These are phyloP conservation scores for Nakazawaea ambrosiae DNA, from an alignment of 805 yeast species.

Conservation along the genomic window DNA sequence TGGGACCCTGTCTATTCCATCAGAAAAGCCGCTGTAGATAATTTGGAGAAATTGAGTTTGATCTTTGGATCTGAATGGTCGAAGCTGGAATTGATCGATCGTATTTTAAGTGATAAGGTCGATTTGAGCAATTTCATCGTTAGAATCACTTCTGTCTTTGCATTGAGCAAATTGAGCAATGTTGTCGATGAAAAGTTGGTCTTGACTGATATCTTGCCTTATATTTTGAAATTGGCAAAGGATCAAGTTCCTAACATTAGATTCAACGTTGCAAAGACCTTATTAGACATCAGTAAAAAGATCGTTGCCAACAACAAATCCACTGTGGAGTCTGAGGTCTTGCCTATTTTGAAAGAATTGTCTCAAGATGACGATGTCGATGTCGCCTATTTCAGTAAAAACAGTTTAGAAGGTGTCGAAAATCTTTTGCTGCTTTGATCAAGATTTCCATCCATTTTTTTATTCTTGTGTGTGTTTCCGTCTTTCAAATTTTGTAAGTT, in stretches of 20 bases:
- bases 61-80: constrained; percentile 96
- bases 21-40: constrained; percentile 90
- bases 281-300: constrained; percentile 52
- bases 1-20: constrained; percentile 98
- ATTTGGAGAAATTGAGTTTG: constrained; percentile 69
- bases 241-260: constrained; percentile 94
- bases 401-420: constrained; percentile 42
- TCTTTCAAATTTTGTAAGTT: too few species aligned
- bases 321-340: constrained; percentile 43
- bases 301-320: constrained; percentile 26
- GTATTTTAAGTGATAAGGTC: constrained; percentile 46
- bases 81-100: constrained; percentile 69
- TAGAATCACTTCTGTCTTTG: constrained; percentile 85
- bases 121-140: constrained; percentile 68
- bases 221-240: constrained; percentile 57
- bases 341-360: constrained; percentile 61
- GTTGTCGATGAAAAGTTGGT: constrained; percentile 57
- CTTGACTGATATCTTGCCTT: constrained; percentile 67
- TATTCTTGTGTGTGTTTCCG: too few species aligned
- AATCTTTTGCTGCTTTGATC: constrained; percentile 4
- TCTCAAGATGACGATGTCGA: constrained; percentile 75
- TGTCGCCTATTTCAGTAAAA: constrained; percentile 77
- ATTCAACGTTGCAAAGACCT: constrained; percentile 89
- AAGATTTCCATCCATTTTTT: too few species aligned
- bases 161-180: constrained; percentile 75